Conservation (phyloP, 176 grass and related monocot genomes). For the Pharus latifolius region DNA sequence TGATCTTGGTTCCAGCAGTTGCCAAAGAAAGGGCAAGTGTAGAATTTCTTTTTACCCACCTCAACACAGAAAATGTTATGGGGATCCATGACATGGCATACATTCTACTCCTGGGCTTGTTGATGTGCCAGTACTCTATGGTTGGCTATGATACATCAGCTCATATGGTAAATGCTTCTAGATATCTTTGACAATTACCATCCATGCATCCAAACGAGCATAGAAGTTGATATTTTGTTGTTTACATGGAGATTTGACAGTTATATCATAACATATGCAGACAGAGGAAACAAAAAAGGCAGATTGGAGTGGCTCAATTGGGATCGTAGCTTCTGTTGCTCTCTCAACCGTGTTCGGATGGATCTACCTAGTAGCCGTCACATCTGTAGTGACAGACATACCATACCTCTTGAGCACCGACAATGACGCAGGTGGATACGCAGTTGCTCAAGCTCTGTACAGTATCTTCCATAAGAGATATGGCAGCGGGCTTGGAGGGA, state of each 20-base stretch:
- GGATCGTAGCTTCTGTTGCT: conserved; percentile 41
- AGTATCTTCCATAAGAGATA: conserved; percentile 30
- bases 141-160: conserved; percentile 49
- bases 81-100: conserved; percentile 30
- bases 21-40: conserved; percentile 32
- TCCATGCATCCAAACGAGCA: no score
- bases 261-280: no score
- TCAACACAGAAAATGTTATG: conserved; percentile 40
- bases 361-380: conserved; percentile 39
- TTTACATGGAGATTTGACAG: no score
- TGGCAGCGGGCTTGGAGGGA: conserved; percentile 29
- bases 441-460: conserved; percentile 51
- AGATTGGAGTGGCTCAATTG: conserved; percentile 36
- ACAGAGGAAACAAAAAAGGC: conserved; percentile 66
- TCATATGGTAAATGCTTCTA: conserved; percentile 26
- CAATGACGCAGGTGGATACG: conserved; percentile 54
- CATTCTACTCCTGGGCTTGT: conserved; percentile 33
- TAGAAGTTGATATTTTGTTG: neutral
- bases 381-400: conserved; percentile 37
- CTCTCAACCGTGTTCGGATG: conserved; percentile 43
- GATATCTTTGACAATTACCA: no score
- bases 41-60: conserved; percentile 35
- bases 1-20: conserved; percentile 18
- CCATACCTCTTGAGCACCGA: conserved; percentile 30
- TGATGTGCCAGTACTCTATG: conserved; percentile 45